Percentiles rank a stretch among this genome's conserved stretches.
Evolutionary conservation across 768 basidiomycete species (phyloP).

Genomic region (Dentipellis sp.): DNA sequence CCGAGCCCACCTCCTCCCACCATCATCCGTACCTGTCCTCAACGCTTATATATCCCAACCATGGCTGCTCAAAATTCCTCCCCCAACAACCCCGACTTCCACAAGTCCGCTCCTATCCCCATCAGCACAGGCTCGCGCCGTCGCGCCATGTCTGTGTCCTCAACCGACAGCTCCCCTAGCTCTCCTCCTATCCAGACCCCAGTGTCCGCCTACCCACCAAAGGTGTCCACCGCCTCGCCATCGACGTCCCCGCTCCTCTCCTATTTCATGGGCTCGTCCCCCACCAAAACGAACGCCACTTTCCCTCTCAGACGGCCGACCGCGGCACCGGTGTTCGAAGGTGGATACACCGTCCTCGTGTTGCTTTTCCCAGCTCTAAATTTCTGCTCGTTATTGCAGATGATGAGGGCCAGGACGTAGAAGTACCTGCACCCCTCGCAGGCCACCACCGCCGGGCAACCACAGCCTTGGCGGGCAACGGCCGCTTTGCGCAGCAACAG

Average conservation of each 20-base stretch:
- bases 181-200: slow-evolving; percentile 12
- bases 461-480: slow-evolving; percentile 34
- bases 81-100: slow-evolving; percentile 1
- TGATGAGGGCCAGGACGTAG: slow-evolving; percentile 9
- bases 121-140: slow-evolving; percentile 5
- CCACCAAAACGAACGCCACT: slow-evolving; percentile 3
- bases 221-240: slow-evolving; percentile 8
- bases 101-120: slow-evolving; percentile 11
- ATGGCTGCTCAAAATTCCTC: slow-evolving; percentile 8
- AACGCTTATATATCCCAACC: not conserved
- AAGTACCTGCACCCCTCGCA: not conserved
- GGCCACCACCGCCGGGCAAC: slow-evolving; percentile 45
- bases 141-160: slow-evolving; percentile 7
- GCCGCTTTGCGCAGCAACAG: slow-evolving; percentile 35
- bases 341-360: not conserved
- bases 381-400: slow-evolving; percentile 1
- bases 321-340: slow-evolving; percentile 13
- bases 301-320: slow-evolving; percentile 8
- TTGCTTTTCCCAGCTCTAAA: not conserved
- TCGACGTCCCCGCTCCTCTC: slow-evolving; percentile 12
- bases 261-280: slow-evolving; percentile 11
- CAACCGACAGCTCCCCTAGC: slow-evolving; percentile 8
- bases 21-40: not conserved
- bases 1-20: slow-evolving; percentile 1
- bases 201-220: slow-evolving; percentile 1